Conservation (phyloP, 164 flowering plant genomes). For the Vitis labrusca region DNA sequence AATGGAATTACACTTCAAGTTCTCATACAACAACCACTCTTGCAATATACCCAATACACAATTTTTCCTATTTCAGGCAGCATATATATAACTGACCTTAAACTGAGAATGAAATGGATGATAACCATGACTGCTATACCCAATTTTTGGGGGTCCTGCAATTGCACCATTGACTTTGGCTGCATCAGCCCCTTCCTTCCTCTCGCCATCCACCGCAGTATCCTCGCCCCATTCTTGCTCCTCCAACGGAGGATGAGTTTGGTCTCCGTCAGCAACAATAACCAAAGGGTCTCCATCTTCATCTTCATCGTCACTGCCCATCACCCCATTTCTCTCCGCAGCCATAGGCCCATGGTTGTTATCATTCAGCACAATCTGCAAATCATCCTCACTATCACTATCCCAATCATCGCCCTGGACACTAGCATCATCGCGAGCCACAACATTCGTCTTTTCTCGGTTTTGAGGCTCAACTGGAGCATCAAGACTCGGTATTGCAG, state of each 20-base stretch:
- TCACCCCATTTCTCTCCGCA: conserved; percentile 42
- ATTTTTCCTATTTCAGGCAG: conserved; percentile 18
- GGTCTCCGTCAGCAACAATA: conserved; percentile 58
- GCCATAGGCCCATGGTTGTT: conserved; percentile 35
- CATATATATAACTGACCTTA: conserved; percentile 72
- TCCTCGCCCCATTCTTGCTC: conserved; percentile 82
- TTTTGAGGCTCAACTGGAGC: conserved; percentile 4
- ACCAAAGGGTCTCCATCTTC: conserved; percentile 76
- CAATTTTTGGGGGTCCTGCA: conserved; percentile 52
- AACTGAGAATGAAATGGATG: conserved; percentile 94
- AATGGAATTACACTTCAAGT: background rate
- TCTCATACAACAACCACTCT: conserved; percentile 22
- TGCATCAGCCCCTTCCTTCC: conserved; percentile 57
- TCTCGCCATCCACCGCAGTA: conserved; percentile 54
- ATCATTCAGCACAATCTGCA: conserved; percentile 93
- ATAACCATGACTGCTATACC: conserved; percentile 68
- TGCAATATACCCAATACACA: conserved; percentile 18
- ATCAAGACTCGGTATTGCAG: conserved; percentile 15
- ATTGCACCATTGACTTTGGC: conserved; percentile 46
- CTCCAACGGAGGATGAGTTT: conserved; percentile 43
- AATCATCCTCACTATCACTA: conserved; percentile 95
- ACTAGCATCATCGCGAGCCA: conserved; percentile 1
- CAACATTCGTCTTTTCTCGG: conserved; percentile 11
- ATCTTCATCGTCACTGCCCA: conserved; percentile 55
- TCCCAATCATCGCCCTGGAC: conserved; percentile 75